Evolutionary conservation across 108 stramenopile species (phyloP), one percentile per base, ranked within the genome.

Genomic region (Cyclotella atomus): DNA sequence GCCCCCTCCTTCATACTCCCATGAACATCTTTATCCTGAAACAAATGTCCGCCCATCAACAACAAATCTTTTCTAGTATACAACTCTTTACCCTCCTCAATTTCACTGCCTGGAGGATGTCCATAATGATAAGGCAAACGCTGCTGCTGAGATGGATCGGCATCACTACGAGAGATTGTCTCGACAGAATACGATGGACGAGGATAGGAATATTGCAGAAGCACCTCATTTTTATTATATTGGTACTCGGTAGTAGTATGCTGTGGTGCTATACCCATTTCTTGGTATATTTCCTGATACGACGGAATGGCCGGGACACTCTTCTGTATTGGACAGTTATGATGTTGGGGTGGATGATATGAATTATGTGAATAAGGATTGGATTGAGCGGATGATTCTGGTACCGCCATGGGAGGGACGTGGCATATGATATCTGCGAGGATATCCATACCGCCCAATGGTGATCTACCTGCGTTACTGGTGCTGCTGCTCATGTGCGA

Each of bases 1-100:
- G 77, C 83, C 0, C 87, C 87, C 23, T 70, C 62, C 57, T 75
- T 71, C 65, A 72, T 71, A 65, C 68, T 81, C 19, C 87, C 87
- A 68, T 85, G 84, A 43, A 88, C 74, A 68, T 85, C 83, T 29
- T 80, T 79, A 50, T 61, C 19, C 38, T 84, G 75, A 45, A 68
- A 34, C 53, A 44, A 36, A 64, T 83, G 82, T 24, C 72, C 82
- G 61, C 77, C 77, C 45, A 66, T 65, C 6, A 30, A 25, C 20
- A 73, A 19, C 41, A 83, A 69, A 67, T 79, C 77, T 55, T 68
- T 68, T 38, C 77, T 35, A 12, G 82, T 68, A 62, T 79, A 83
- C 15, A 83, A 30, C 52, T 83, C 82, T 30, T 83, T 83, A 3
- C 82, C 82, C 35, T 83, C 82, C 19, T 72, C 73, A 54, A 83